Conservation (phyloP, 495 filamentous ascomycete species). For the Clavariopsis aquatica region DNA sequence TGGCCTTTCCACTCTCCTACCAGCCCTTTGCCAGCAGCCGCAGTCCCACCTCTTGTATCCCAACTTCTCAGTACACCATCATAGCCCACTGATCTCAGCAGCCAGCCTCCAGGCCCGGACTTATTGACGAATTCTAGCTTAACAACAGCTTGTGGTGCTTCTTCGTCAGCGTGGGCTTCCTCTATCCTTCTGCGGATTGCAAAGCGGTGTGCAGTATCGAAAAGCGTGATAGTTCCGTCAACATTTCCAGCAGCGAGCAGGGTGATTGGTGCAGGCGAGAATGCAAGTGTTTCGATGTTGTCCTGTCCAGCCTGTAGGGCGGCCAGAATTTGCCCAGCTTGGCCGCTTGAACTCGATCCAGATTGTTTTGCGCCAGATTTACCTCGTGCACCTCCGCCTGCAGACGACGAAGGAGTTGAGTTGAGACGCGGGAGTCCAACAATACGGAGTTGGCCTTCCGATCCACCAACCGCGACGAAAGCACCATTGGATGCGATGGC, state of each 20-base stretch:
- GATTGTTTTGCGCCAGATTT: constrained; percentile 48
- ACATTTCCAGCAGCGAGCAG: constrained; percentile 87
- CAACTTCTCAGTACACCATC: constrained; percentile 41
- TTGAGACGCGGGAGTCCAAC: constrained; percentile 76
- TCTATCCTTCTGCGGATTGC: constrained; percentile 75
- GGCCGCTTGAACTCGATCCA: constrained; percentile 46
- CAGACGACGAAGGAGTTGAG: constrained; percentile 41
- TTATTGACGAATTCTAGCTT: constrained; percentile 79
- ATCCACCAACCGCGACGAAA: constrained; percentile 84
- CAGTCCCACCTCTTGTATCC: constrained; percentile 41
- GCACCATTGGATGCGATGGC: constrained; percentile 75
- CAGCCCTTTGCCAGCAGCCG: constrained; percentile 59
- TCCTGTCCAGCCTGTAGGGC: constrained; percentile 71
- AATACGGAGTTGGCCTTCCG: constrained; percentile 77
- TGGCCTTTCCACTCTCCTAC: constrained; percentile 82
- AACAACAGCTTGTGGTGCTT: constrained; percentile 62
- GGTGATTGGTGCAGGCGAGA: constrained; percentile 71
- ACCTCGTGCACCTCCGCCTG: constrained; percentile 49
- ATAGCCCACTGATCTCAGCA: constrained; percentile 38
- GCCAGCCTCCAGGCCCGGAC: constrained; percentile 23
- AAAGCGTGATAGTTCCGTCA: constrained; percentile 86
- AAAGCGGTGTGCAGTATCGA: constrained; percentile 80
- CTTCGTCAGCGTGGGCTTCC: constrained; percentile 75
- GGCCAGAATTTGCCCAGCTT: constrained; percentile 78
- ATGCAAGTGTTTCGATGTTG: constrained; percentile 80